phyloP scores from a whole-genome alignment of 768 basidiomycete species.

The Tephrocybe sp. region DNA sequence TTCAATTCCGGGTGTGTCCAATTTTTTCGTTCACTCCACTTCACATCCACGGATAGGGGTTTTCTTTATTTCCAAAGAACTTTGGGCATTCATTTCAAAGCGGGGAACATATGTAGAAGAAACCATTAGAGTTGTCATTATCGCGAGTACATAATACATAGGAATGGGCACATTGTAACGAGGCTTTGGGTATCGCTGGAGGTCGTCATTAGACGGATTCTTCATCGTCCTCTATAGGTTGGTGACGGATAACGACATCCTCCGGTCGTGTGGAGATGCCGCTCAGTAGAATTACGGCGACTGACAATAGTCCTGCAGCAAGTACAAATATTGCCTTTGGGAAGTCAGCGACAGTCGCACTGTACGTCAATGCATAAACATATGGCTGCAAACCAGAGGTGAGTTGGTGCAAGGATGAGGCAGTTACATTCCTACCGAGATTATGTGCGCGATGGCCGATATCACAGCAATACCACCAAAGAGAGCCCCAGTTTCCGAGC shows the following conservation, averaged over 20 bases:
- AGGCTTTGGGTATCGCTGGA: neutral
- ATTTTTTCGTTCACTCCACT: neutral
- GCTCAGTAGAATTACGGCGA: slow-evolving; percentile 47
- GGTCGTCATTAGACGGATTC: no score
- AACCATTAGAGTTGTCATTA: no score
- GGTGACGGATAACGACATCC: slow-evolving; percentile 13
- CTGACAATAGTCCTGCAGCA: slow-evolving; percentile 54
- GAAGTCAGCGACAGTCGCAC: slow-evolving; percentile 58
- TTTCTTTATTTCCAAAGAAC: no score
- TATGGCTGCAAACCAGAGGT: slow-evolving; percentile 46
- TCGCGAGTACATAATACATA: no score
- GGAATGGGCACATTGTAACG: no score
- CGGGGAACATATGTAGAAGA: no score
- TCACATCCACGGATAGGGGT: neutral
- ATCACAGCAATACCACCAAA: slow-evolving; percentile 75
- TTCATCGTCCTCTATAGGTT: slow-evolving; percentile 9
- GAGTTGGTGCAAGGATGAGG: neutral
- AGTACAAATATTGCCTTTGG: slow-evolving; percentile 70
- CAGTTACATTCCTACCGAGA: slow-evolving; percentile 39
- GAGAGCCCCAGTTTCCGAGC: slow-evolving; percentile 54
- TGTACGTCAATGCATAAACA: slow-evolving; percentile 68
- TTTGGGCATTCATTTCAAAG: no score
- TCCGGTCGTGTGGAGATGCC: slow-evolving; percentile 28
- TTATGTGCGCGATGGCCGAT: slow-evolving; percentile 64
- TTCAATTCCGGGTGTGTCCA: slow-evolving; percentile 19